Conservation (phyloP, 2,329 filamentous ascomycete species). For the Dactylellina drechsleri region DNA sequence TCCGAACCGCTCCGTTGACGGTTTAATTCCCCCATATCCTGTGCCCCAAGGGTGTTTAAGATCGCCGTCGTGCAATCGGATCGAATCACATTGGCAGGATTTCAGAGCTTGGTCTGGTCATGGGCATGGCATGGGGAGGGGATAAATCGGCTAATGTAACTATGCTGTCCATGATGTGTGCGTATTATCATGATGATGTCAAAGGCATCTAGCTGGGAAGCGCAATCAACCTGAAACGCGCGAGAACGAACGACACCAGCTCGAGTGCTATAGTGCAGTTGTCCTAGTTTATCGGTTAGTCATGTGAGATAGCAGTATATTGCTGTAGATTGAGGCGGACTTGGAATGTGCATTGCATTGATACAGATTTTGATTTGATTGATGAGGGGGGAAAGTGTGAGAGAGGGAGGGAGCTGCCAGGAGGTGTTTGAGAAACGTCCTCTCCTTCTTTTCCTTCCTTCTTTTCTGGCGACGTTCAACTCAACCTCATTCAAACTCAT, state of each 20-base stretch:
- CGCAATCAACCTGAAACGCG: slow-evolving; percentile 47
- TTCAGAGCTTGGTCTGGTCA: no score
- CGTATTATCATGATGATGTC: slow-evolving; percentile 17
- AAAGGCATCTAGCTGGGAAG: slow-evolving; percentile 15
- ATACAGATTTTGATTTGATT: no score
- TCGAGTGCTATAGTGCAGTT: no score
- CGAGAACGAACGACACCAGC: slow-evolving; percentile 35
- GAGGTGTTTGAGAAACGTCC: slow-evolving; percentile 6
- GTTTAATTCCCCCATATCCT: neutral
- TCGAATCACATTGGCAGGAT: no score
- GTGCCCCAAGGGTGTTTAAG: no score
- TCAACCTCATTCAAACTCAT: no score
- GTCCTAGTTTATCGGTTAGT: neutral
- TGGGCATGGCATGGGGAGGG: no score
- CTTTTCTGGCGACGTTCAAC: no score
- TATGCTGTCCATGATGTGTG: neutral
- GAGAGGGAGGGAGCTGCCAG: slow-evolving; percentile 29
- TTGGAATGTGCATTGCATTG: no score
- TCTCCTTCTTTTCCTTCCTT: neutral
- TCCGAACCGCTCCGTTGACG: neutral
- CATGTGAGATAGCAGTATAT: neutral
- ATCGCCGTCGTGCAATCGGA: no score
- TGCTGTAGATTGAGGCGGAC: neutral
- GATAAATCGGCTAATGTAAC: neutral
- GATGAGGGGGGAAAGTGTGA: no score